Percentiles rank a stretch among this genome's conserved stretches.
Conservation (phyloP, 1,139 yeast species). For the Debaryomycetaceae sp. region DNA sequence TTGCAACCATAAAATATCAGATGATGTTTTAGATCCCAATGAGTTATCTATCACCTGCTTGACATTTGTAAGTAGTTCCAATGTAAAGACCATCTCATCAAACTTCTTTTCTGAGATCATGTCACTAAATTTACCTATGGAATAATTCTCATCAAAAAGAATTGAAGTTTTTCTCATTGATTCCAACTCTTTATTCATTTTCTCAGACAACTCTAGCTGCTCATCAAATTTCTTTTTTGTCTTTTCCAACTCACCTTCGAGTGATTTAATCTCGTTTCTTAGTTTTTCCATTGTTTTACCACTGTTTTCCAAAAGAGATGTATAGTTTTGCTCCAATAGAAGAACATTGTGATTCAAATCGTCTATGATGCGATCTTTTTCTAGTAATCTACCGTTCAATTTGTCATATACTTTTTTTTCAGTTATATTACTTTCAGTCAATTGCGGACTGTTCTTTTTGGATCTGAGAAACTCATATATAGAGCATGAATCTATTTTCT, state of each 20-base stretch:
- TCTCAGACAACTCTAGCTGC: neutral
- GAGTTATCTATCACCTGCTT: neutral
- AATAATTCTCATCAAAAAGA: constrained; percentile 13
- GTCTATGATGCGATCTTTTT: constrained; percentile 33
- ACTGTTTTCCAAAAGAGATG: constrained; percentile 9
- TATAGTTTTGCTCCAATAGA: constrained; percentile 23
- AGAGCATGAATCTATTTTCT: no score
- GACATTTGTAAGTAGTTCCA: neutral
- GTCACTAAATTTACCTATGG: constrained; percentile 17
- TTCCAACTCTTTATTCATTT: constrained; percentile 10
- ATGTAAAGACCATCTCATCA: constrained; percentile 13
- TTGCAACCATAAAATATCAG: neutral
- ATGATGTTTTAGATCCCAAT: neutral
- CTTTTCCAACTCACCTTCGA: constrained; percentile 19
- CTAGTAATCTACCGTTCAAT: constrained; percentile 8
- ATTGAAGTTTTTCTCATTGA: constrained; percentile 16
- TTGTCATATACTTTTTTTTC: no score
- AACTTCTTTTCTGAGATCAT: constrained; percentile 33
- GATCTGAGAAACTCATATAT: no score
- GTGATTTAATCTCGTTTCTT: constrained; percentile 22
- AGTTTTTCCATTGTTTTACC: constrained; percentile 36
- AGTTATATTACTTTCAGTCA: no score
- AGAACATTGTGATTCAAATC: constrained; percentile 40
- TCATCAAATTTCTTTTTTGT: constrained; percentile 20
- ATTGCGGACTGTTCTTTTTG: no score